Evolutionary conservation across 192 early-diverging fungal species (phyloP).

Genomic region (Funneliformis mosseae): DNA sequence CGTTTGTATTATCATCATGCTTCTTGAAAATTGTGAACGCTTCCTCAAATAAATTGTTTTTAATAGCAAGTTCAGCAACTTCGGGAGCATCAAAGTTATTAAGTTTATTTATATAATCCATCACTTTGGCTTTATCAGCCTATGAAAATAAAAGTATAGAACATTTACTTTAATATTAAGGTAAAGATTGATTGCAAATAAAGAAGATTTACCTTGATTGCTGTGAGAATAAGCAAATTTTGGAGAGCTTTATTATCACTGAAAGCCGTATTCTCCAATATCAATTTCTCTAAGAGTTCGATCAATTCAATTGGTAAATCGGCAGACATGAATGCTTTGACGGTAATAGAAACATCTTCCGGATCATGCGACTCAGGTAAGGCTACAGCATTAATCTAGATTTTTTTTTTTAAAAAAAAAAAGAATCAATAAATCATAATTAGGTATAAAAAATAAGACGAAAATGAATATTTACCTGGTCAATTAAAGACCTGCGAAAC

Average conservation of each 20-base stretch:
- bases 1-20: constrained; percentile 85
- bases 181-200: not conserved
- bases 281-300: constrained; percentile 94
- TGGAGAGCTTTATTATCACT: constrained; percentile 96
- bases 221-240: constrained; percentile 97
- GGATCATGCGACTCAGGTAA: constrained; percentile 95
- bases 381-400: constrained; percentile 76
- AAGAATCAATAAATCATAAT: not conserved
- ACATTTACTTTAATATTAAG: not conserved
- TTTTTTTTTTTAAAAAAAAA: not conserved
- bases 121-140: constrained; percentile 89
- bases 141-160: constrained; percentile 32
- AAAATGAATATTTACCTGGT: constrained; percentile 63
- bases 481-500: constrained; percentile 86
- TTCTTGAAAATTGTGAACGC: constrained; percentile 97
- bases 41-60: constrained; percentile 89
- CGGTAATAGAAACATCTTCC: constrained; percentile 96
- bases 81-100: constrained; percentile 97
- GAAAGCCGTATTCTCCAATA: constrained; percentile 90
- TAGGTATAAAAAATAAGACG: not conserved
- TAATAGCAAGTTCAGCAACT: constrained; percentile 95
- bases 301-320: constrained; percentile 96
- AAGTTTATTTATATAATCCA: constrained; percentile 94
- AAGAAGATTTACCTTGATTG: constrained; percentile 69
- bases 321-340: constrained; percentile 98